Base-by-base conservation (phyloP, 176 grass and related monocot genomes). In the Pontederia paniculata region DNA sequence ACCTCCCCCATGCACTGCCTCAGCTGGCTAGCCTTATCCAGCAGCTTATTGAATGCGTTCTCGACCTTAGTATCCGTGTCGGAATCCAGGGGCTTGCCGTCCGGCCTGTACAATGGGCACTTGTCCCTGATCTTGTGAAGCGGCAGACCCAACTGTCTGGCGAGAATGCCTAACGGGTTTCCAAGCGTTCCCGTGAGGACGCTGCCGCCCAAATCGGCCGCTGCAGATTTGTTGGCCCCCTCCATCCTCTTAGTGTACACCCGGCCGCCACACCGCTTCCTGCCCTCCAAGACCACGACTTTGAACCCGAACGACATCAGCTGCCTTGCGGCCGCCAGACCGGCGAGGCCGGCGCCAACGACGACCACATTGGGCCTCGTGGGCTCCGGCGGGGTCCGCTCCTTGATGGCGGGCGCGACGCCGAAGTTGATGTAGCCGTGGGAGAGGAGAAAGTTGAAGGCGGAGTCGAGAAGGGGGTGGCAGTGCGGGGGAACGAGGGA, bases 201-300 rank as follows among this genome's bases (percentile, higher is more conserved):
- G 10, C 93, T 91, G 18, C 86, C 93, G 0, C 93, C 93, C n/a
- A 98, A 79, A 60, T 98, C 93, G 13, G 75, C 77, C n/a, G 83
- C 75, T 52, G 93, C 93, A 14, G 42, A 84, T 9, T 75, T 82
- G 42, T 79, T 78, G 60, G 74, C 48, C 1, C 86, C 90, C 66
- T 98, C 93, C 93, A 98, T 88, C 66, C 76, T 89, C 76, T 98
- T 98, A 1, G 86, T 98, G 62, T 98, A 98, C 66, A 98, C 93
- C 6, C 93, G 75, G 9, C 86, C 93, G 18, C 93, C 93, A 0
- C 83, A 84, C 54, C 93, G 57, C 71, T 91, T 98, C 63, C 93
- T 81, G 5, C 93, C 93, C 57, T 98, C 93, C 62, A 98, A 74
- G 10, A 91, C 57, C 12, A 78, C 49, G 37, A 98, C 93, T 62